Evolutionary conservation across 2,329 filamentous ascomycete species (phyloP).

Genomic region (Monosporascus sp.): DNA sequence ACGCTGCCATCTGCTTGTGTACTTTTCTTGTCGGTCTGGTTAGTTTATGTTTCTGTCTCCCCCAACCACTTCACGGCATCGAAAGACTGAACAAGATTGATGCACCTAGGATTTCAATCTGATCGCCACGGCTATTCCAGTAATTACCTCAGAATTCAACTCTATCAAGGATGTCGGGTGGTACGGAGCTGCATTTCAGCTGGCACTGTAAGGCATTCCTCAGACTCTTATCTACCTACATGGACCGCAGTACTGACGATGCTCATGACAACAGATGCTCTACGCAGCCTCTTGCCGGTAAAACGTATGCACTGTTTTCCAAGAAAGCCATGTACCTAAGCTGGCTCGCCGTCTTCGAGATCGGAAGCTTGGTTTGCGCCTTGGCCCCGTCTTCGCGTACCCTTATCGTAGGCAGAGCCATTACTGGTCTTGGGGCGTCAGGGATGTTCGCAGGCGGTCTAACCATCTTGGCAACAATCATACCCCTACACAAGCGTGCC

Average conservation of each 20-base stretch:
- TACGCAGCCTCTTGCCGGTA: conserved; percentile 11
- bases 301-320: conserved; percentile 16
- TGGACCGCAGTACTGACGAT: no score
- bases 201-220: no score
- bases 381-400: conserved; percentile 17
- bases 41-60: no score
- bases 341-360: conserved; percentile 9
- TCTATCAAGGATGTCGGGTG: not conserved
- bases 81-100: no score
- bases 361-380: conserved; percentile 11
- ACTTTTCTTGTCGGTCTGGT: no score
- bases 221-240: no score
- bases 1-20: no score
- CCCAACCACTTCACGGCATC: no score
- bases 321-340: conserved; percentile 11
- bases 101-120: no score
- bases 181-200: not conserved
- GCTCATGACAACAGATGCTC: not conserved
- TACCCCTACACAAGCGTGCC: conserved; percentile 13
- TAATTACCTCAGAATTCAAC: not conserved
- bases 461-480: conserved; percentile 13
- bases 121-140: not conserved
- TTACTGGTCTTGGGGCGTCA: conserved; percentile 23
- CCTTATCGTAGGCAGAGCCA: conserved; percentile 23
- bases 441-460: conserved; percentile 25